Evolutionary conservation across 2,329 filamentous ascomycete species (phyloP).

Genomic region (Penicillium sp.): DNA sequence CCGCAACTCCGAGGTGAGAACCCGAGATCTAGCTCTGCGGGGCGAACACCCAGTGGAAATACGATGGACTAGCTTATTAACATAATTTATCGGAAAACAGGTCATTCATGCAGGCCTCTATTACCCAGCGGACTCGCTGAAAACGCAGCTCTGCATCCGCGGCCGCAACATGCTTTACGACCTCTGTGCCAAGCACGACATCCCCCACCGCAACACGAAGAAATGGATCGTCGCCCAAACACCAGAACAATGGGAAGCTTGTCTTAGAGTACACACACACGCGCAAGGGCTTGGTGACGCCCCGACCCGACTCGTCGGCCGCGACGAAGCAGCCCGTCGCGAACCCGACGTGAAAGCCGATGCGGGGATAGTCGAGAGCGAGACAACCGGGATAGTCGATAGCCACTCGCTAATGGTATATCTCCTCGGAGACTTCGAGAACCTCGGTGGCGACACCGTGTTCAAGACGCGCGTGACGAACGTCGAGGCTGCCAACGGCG

Average conservation of each 20-base stretch:
- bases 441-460: slow-evolving; percentile 71
- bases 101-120: slow-evolving; percentile 96
- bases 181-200: slow-evolving; percentile 65
- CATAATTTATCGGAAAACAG: slow-evolving; percentile 33
- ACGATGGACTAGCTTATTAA: neutral
- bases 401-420: slow-evolving; percentile 80
- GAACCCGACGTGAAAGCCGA: slow-evolving; percentile 76
- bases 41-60: neutral
- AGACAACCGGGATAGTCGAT: slow-evolving; percentile 87
- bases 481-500: slow-evolving; percentile 60
- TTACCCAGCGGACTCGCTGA: slow-evolving; percentile 73
- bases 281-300: slow-evolving; percentile 56
- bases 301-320: slow-evolving; percentile 68
- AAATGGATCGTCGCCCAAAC: slow-evolving; percentile 97
- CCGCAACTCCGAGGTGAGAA: slow-evolving; percentile 74
- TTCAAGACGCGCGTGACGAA: slow-evolving; percentile 64
- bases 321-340: slow-evolving; percentile 58
- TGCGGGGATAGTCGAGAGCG: slow-evolving; percentile 75
- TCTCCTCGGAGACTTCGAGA: slow-evolving; percentile 73
- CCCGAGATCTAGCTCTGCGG: neutral
- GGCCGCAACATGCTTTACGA: slow-evolving; percentile 77
- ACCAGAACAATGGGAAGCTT: slow-evolving; percentile 63
- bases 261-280: slow-evolving; percentile 53
- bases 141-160: slow-evolving; percentile 76
- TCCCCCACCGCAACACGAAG: slow-evolving; percentile 72